phyloP scores from a whole-genome alignment of 1,139 yeast species.

The Nakaseomyces bracarensis region DNA sequence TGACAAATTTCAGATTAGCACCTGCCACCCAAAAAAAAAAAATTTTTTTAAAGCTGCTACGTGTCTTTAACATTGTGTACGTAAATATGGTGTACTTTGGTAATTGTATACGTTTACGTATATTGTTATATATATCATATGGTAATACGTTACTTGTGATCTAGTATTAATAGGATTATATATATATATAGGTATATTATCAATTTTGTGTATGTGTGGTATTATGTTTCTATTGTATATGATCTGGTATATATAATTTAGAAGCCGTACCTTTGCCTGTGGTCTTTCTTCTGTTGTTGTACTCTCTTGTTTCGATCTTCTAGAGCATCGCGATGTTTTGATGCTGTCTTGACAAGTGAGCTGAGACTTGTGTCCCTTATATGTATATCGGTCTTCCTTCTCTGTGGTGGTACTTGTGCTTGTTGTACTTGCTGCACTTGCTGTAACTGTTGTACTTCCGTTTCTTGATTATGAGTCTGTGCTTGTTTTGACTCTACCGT shows the following conservation, averaged over 20 bases:
- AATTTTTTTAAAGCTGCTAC: too few species aligned
- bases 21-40: too few species aligned
- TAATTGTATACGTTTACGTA: too few species aligned
- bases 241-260: too few species aligned
- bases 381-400: conserved; percentile 20
- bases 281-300: conserved; percentile 21
- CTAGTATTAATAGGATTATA: not conserved
- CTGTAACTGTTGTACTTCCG: not conserved
- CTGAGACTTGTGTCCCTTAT: conserved; percentile 31
- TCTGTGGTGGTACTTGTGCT: conserved; percentile 6
- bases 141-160: too few species aligned
- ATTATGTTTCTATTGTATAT: too few species aligned
- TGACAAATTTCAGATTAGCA: too few species aligned
- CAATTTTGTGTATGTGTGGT: not conserved
- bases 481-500: not conserved
- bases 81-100: too few species aligned
- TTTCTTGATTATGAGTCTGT: not conserved
- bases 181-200: too few species aligned
- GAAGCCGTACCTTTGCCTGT: conserved; percentile 26
- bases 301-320: conserved; percentile 25
- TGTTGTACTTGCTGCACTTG: not conserved
- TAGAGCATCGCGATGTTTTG: conserved; percentile 26
- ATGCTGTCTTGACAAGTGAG: conserved; percentile 31
- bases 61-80: too few species aligned
- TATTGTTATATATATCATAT: too few species aligned